Base-by-base conservation (phyloP, 306 rosid genomes). In the Vigna unguiculata region DNA sequence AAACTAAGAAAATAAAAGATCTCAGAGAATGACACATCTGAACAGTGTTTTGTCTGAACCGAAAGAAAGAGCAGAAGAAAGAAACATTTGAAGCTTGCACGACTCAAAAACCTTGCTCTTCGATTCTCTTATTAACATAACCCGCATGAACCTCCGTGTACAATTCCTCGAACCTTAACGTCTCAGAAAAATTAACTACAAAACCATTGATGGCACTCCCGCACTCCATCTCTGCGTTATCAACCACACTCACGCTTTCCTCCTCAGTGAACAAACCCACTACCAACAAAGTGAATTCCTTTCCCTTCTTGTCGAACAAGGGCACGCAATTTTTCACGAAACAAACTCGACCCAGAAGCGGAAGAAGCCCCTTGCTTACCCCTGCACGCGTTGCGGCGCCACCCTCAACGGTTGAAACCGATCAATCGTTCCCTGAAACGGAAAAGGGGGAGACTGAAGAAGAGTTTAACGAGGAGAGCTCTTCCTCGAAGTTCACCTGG, bases 401-500 rank as follows among this genome's bases (percentile, higher is more conserved):
- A 21, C 70, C 97, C 11, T 86, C 90, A 16, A 85, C 86, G 15
- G 22, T 72, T 17, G 93, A 82, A 66, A 71, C 76, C 0, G 90
- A 85, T 58, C 69, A 74, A 62, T 65, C 65, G 4, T 47, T 58
- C 48, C 74, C 81, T 16, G 87, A 82, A 52, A 73, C 64, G 10
- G 87, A 80, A 64, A 83, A 70, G 9, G 47, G 32, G 9, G 86
- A 82, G 22, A 64, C 62, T 48, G 89, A 83, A 24, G 90, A 83
- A 38, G 93, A 85, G 17, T 24, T 65, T 2, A 77, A 74, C 1
- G 86, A 85, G 2, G 96, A 85, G 59, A 85, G 80, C 76, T 90
- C 94, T 8, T 61, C 85, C 20, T 77, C 91, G 0, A 89, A 91
- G 67, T 95, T 95, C 76, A 69, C 86, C 14, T 95, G 98, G 98